Base-by-base conservation (phyloP, 208 protist species). In the Angomonas ambiguus region DNA sequence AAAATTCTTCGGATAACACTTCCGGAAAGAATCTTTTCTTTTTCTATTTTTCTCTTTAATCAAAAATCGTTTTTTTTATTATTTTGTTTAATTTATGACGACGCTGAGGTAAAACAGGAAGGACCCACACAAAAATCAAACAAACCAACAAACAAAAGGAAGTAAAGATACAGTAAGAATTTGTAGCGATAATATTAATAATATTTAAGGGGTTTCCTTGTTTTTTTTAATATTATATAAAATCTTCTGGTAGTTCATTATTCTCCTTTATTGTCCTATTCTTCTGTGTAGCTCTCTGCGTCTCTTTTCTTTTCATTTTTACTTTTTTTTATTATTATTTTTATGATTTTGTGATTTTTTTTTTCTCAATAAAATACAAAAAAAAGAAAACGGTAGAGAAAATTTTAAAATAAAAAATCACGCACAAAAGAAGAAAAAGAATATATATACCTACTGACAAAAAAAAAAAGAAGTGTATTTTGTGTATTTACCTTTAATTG, bases 251-350 rank as follows among this genome's bases (percentile, higher is more conserved):
- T 55, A 55, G 49, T 55, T n/a, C 6, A 55, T 18, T 4, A 30
- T 55, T 55, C 28, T 22, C 28, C 28, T 5, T 55, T 16, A 22
- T 22, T 55, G 6, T 5, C 16, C 28, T 55, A 5, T 55, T 4
- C 49, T 20, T 55, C 16, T 55, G 6, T 22, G 49, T 5, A 30
- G 4, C 11, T 18, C 16, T 20, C 28, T 18, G 8, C 16, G 6
- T 55, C 28, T 55, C 28, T 4, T 55, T 55, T 55, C 28, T 55
- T 5, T 20, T 30, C 16, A n/a, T 55, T 59, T 59, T 59, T 32
- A 33, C n/a, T 59, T 2, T 5, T 31, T 59, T 32, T 33, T 59
- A 38, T 59, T 59, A 33, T 34, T 59, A 33, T 59, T 59, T 59
- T 31, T 33, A 4, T 59, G 53, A 10, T 22, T 3, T 8, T 59